Evolutionary conservation across 2,329 filamentous ascomycete genomes (phyloP).

Genomic region (Stromatinia cepivora): DNA sequence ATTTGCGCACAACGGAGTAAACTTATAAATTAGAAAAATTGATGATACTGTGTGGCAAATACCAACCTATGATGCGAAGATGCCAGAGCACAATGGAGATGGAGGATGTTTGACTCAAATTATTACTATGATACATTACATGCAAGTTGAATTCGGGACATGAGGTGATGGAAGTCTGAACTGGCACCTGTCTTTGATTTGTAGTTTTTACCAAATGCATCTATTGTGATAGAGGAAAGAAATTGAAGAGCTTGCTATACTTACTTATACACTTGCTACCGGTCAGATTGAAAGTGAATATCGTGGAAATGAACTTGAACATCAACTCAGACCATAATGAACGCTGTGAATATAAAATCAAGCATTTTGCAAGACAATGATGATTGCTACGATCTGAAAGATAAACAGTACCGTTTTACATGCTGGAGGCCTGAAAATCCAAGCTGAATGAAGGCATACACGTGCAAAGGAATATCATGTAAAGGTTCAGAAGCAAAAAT

Average conservation of each 20-base stretch:
- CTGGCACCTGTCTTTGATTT: background rate
- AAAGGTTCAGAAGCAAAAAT: background rate
- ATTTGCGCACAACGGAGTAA: too few relatives aligned
- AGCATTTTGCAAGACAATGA: background rate
- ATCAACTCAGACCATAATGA: accelerated
- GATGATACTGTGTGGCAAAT: accelerated
- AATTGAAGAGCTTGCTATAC: background rate
- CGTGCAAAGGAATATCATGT: background rate
- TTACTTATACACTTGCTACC: accelerated
- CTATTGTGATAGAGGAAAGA: background rate
- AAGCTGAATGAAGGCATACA: background rate
- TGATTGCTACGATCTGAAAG: accelerated
- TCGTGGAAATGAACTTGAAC: too few relatives aligned
- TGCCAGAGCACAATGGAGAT: background rate
- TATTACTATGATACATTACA: background rate
- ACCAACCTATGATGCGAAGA: background rate
- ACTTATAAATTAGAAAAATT: background rate
- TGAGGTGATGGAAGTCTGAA: too few relatives aligned
- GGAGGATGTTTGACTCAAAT: too few relatives aligned
- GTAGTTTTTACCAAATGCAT: background rate
- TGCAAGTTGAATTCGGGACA: background rate
- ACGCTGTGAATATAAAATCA: background rate
- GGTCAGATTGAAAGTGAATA: too few relatives aligned
- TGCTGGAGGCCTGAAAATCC: too few relatives aligned
- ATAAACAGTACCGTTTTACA: too few relatives aligned